phyloP scores from a whole-genome alignment of 495 filamentous ascomycete species.

The Sordaria brevicollis region DNA sequence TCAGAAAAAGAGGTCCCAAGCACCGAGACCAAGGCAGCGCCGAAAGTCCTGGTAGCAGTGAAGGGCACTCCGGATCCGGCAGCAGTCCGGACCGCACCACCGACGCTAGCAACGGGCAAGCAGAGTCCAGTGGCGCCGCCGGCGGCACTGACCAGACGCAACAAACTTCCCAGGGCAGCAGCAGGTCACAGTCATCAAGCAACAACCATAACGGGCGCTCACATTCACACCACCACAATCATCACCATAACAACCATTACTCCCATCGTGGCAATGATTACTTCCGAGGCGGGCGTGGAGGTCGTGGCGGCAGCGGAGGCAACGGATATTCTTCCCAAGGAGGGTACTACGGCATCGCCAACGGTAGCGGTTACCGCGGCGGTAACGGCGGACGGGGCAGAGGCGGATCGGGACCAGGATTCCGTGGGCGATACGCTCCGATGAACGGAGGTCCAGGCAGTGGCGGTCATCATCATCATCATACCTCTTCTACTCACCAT shows the following conservation, averaged over 20 bases:
- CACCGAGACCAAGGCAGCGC: not conserved
- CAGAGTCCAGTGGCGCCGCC: not conserved
- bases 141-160: not conserved
- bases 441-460: not conserved
- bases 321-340: not conserved
- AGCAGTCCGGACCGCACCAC: not conserved
- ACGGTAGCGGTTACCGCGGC: not conserved
- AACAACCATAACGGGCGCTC: not conserved
- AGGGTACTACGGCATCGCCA: not conserved
- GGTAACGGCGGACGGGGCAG: not conserved
- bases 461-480: not conserved
- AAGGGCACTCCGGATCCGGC: not conserved
- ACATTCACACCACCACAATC: not conserved
- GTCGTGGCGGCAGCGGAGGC: not conserved
- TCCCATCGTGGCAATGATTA: not conserved
- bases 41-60: not conserved
- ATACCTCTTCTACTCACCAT: no score
- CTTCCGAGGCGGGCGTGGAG: not conserved
- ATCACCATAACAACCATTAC: not conserved
- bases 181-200: not conserved
- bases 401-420: not conserved
- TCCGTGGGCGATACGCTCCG: not conserved
- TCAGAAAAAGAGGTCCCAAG: slow-evolving; percentile 12
- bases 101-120: not conserved
- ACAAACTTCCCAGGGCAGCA: not conserved